Evolutionary conservation across 331 rosid species (phyloP).

Genomic region (Spiraea crenata): DNA sequence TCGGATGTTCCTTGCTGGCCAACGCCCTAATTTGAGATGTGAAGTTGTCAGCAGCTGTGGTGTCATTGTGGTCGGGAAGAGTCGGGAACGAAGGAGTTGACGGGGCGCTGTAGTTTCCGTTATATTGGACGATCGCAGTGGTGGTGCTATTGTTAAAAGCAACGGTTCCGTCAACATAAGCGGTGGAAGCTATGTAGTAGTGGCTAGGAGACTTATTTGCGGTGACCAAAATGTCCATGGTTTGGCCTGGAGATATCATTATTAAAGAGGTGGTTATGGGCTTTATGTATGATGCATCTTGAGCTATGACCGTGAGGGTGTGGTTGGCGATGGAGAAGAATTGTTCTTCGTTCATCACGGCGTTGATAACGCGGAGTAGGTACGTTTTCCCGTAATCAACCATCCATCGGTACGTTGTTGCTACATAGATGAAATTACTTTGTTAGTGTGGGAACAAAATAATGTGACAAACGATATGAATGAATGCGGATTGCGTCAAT

Average conservation of each 20-base stretch:
- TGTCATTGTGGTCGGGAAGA: slow-evolving; percentile 26
- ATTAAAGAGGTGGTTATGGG: slow-evolving; percentile 17
- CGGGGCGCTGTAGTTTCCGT: slow-evolving; percentile 12
- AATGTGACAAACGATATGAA: no score
- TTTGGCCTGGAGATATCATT: slow-evolving; percentile 28
- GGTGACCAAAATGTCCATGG: slow-evolving; percentile 25
- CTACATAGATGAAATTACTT: background rate
- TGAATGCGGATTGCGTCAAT: no score
- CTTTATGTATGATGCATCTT: slow-evolving; percentile 23
- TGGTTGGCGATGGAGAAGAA: slow-evolving; percentile 24
- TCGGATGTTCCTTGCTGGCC: slow-evolving; percentile 29
- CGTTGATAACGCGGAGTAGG: slow-evolving; percentile 11
- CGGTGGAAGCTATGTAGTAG: slow-evolving; percentile 28
- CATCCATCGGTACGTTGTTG: slow-evolving; percentile 6
- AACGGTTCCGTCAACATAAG: slow-evolving; percentile 22
- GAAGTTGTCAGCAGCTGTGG: slow-evolving; percentile 18
- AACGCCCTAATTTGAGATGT: slow-evolving; percentile 10
- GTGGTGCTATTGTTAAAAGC: slow-evolving; percentile 22
- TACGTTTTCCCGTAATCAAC: slow-evolving; percentile 20
- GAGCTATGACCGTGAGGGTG: slow-evolving; percentile 13
- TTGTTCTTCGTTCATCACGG: slow-evolving; percentile 17
- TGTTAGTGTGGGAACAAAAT: no score
- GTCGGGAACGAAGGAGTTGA: slow-evolving; percentile 21
- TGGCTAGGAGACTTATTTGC: slow-evolving; percentile 13
- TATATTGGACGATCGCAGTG: slow-evolving; percentile 35